Evolutionary conservation across 352 stramenopile species (phyloP), one percentile per base, ranked within the genome.

Genomic region (Globisporangium recalcitrans): DNA sequence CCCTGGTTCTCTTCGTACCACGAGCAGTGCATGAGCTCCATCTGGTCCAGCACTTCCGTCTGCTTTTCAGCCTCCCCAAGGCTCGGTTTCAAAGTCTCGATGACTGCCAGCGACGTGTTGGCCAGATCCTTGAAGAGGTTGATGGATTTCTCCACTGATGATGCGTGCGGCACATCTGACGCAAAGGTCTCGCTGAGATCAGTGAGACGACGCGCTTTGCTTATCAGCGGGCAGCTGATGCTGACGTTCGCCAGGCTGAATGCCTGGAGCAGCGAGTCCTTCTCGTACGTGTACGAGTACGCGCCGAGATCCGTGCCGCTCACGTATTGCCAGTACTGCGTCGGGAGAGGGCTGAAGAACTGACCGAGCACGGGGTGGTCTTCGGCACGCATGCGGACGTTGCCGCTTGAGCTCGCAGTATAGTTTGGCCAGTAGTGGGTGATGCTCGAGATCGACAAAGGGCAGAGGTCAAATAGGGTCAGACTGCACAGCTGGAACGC

Each of bases 321-420:
- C 11, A 87, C 80, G 36, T 80, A 90, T 51, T 71, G 67, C 80
- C 80, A 90, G 68, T 86, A 90, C 56, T 90, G 63, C 34, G 63
- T 83, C 4, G 78, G 78, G 10, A 85, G 73, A 4, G 73, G 71
- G 6, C 65, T 56, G 53, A 90, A 90, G 64, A 88, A 90, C 11
- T 53, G 67, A 1, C 62, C 54, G 11, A 90, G 67, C 27, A 62
- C 29, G 13, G 78, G 72, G 54, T 90, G 78, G n/a, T 65, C 70
- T 38, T 87, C 78, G 3, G 73, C 74, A 1, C 64, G 62, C 31
- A 72, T 72, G 21, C 67, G 65, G 0, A 63, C 62, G 19, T 63
- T 60, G 32, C 64, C 62, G 2, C 14, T 42, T 5, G 13, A 13
- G 14, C 14, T 42, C 8, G 36, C 36, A 14, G 36, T 42, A 14